These are phyloP conservation scores for Domatiomyces catenatus DNA, from an alignment of 2,329 filamentous ascomycete genomes.

Conservation along the genomic window DNA sequence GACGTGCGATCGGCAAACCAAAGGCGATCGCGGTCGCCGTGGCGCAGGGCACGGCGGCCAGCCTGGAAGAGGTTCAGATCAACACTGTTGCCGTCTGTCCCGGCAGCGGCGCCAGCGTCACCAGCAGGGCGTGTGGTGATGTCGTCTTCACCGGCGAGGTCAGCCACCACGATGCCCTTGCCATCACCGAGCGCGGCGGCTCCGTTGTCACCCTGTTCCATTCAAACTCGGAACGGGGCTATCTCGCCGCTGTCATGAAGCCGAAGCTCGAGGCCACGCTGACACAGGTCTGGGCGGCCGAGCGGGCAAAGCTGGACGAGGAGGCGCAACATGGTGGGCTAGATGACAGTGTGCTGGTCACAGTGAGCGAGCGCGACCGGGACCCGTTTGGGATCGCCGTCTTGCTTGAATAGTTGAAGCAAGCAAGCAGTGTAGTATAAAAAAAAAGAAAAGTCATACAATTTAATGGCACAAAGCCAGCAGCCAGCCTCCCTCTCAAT, in stretches of 20 bases:
- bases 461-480: no score
- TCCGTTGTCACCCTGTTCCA: conserved; percentile 79
- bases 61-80: conserved; percentile 42
- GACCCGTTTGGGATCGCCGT: conserved; percentile 75
- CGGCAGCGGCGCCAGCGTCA: conserved; percentile 59
- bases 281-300: conserved; percentile 37
- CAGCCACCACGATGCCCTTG: conserved; percentile 79
- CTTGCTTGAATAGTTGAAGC: no score
- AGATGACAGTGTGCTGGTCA: conserved; percentile 46
- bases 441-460: no score
- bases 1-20: conserved; percentile 49
- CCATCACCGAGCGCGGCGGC: conserved; percentile 68
- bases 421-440: no score
- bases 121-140: conserved; percentile 42
- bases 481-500: no score
- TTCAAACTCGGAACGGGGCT: conserved; percentile 80
- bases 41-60: conserved; percentile 38
- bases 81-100: conserved; percentile 71
- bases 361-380: conserved; percentile 63
- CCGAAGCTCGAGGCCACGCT: conserved; percentile 48
- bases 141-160: conserved; percentile 84
- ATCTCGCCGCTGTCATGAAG: conserved; percentile 56
- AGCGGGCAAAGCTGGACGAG: conserved; percentile 29
- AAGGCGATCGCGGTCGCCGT: conserved; percentile 49
- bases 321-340: conserved; percentile 34